Evolutionary conservation across 768 basidiomycete genomes (phyloP), one percentile per base, ranked within the genome.

Genomic region (Tubosaeta sp.): DNA sequence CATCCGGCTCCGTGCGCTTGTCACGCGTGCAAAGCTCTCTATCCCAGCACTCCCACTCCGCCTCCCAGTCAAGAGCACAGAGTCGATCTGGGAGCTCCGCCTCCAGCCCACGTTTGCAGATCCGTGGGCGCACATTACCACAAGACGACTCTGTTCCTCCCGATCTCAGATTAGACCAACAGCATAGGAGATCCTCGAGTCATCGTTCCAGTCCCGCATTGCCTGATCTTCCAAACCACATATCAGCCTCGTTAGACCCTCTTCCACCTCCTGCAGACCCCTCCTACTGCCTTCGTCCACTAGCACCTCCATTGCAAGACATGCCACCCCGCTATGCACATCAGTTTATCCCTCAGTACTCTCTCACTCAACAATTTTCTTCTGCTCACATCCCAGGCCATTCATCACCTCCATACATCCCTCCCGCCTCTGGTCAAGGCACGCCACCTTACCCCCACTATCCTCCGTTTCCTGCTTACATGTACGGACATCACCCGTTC

Each of bases 81-180:
- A 79, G 78, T 41, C 69, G 70, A 42, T 69, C 75, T 0, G 74
- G 71, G 29, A 80, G 77, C 58, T 65, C 72, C 18, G 73, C 76
- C 5, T 80, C 81, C 11, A 82, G 80, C 49, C 80, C 80, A 13
- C 70, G 64, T 39, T 44, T 72, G 13, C 64, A 64, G 50, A 45
- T 70, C 34, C 69, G 75, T 53, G 73, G 70, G 19, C 69, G 71
- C 52, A 66, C 73, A 16, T 58, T 81, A 39, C 75, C 74, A 0
- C 69, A 61, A 2, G 79, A 80, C 32, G 67, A 72, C n/a, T 11
- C 55, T 38, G 47, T 47, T 42, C 55, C 27, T 2, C 41, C 51
- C 39, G 59, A 66, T 49, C 48, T 58, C 38, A 55, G 59, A 61
- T 65, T 63, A 36, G 60, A 67, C 55, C 29, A 25, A 43, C 56